Conservation (phyloP, 768 basidiomycete species). For the Plicaturopsis crispa region DNA sequence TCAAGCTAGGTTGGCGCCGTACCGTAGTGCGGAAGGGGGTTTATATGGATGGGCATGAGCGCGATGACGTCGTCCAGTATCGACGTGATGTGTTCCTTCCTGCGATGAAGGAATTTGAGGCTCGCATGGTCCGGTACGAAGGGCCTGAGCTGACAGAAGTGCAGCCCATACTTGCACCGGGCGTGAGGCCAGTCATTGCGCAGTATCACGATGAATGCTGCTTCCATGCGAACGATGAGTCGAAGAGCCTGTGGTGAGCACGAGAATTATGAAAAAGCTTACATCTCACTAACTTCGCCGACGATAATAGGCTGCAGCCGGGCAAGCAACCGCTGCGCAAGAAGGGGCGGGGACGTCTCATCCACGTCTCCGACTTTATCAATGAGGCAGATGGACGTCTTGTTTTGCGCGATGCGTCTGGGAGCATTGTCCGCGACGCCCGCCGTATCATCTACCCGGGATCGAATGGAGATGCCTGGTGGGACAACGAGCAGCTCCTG, state of each 20-base stretch:
- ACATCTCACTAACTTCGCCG: too few relatives aligned
- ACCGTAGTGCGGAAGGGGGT: constrained; percentile 5
- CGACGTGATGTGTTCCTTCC: constrained; percentile 10
- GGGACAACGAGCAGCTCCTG: constrained; percentile 27
- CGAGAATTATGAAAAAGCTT: too few relatives aligned
- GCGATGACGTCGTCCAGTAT: constrained; percentile 8
- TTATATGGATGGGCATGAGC: constrained; percentile 13
- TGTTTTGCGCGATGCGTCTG: constrained; percentile 15
- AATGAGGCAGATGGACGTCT: constrained; percentile 24
- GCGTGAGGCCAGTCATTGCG: constrained; percentile 18
- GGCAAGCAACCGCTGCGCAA: constrained; percentile 12
- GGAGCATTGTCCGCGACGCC: constrained; percentile 21
- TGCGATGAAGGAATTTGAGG: constrained; percentile 14
- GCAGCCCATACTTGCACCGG: constrained; percentile 13
- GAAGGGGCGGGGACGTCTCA: constrained; percentile 25
- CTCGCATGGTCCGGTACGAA: constrained; percentile 14
- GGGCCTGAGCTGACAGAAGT: constrained; percentile 11
- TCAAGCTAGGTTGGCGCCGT: constrained; percentile 10
- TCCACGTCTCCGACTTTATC: constrained; percentile 35
- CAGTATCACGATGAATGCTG: constrained; percentile 24
- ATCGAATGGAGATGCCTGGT: constrained; percentile 27
- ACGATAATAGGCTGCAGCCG: too few relatives aligned
- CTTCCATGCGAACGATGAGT: constrained; percentile 19
- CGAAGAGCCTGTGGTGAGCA: not conserved
- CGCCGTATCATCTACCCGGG: constrained; percentile 29